Evolutionary conservation across 73 alveolate genomes (phyloP), one percentile per base, ranked within the genome.

Genomic region (Durusdinium trenchii): DNA sequence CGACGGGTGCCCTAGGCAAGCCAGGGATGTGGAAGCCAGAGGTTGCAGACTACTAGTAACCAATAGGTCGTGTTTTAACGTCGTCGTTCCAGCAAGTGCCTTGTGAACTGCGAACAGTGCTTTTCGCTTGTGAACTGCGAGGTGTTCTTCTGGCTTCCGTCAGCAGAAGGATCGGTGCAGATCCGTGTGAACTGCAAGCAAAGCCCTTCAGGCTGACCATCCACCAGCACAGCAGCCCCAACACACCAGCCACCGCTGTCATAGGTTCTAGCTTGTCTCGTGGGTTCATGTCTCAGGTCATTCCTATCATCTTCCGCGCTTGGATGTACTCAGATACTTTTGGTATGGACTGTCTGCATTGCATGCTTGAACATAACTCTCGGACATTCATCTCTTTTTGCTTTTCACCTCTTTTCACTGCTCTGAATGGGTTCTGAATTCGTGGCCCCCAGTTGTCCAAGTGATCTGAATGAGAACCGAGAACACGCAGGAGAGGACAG

Each of bases 141-240:
- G 18, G 0, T 0, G 50, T 50, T 52, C 85, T 38, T 38, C 42
- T 75, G 54, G 42, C 36, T 40, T 16, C 54, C 85, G 36, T 75
- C 51, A 38, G 51, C 85, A 42, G 30, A 7, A 38, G n/a, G 54
- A 52, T 23, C 85, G 30, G 30, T n/a, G 85, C 85, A 75, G 85
- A 36, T 42, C 50, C 85, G 38, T 75, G 85, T 75, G 85, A 75
- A 38, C 85, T 75, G 85, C 85, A 75, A 75, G n/a, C n/a, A n/a
- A n/a, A n/a, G n/a, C n/a, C n/a, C n/a, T n/a, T n/a, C n/a, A n/a
- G n/a, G 12, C 36, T 69, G 82, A 23, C 85, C 85, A 40, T 75
- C 85, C 85, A 75, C 85, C 50, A 38, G 26, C 73, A 60, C 35
- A 4, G 14, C 23, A 52, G 42, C 54, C 35, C 23, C 85, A 50